A percentile compares a stretch with the other conserved stretches of the same genome.
Conservation (phyloP, 2,329 filamentous ascomycete species). For the Sporothrix protearum region DNA sequence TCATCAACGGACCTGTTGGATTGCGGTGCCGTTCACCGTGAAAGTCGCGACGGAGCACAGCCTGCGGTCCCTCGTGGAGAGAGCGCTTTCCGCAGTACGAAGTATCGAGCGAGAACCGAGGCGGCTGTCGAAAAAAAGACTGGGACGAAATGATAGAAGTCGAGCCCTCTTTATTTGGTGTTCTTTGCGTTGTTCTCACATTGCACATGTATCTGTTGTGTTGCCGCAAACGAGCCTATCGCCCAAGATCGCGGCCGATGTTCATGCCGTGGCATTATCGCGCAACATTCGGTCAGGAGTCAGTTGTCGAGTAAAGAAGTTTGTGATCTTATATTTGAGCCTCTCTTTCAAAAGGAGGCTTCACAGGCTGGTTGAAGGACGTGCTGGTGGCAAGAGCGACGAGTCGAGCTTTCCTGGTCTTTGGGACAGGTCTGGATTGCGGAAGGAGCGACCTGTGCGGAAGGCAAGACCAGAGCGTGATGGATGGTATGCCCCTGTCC, state of each 20-base stretch:
- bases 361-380: neutral
- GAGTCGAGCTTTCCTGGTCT: neutral
- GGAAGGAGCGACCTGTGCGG: slow-evolving; percentile 9
- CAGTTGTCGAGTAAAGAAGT: neutral
- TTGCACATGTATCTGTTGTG: neutral
- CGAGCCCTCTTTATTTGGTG: neutral
- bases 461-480: neutral
- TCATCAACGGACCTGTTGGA: slow-evolving; percentile 1
- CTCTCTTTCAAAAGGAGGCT: neutral
- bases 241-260: neutral
- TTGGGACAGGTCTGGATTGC: neutral
- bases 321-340: neutral
- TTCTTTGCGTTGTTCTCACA: neutral
- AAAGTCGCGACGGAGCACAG: neutral
- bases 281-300: neutral
- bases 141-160: neutral
- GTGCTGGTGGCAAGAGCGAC: neutral
- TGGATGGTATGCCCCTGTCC: slow-evolving; percentile 4
- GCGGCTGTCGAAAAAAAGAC: neutral
- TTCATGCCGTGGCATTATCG: neutral
- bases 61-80: neutral
- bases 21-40: slow-evolving; percentile 2
- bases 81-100: neutral
- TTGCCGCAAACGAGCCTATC: neutral
- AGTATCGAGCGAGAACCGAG: neutral